These are phyloP conservation scores for Solanum chaucha DNA, from an alignment of 257 asterid species.

Conservation along the genomic window DNA sequence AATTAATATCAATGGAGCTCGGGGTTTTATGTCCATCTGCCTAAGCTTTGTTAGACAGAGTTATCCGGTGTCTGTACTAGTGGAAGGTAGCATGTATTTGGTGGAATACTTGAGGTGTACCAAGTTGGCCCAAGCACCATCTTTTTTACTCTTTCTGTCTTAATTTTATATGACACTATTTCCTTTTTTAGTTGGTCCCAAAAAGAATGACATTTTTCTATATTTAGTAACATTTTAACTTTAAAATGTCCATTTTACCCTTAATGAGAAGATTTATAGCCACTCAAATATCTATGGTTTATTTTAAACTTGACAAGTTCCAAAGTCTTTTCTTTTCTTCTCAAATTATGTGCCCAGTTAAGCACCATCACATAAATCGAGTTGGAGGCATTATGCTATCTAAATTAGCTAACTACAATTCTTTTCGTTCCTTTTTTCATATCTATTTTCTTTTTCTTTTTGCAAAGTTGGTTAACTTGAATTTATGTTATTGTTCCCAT, in stretches of 20 bases:
- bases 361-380: neutral
- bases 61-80: neutral
- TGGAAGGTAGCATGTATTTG: neutral
- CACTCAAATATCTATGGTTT: neutral
- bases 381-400: neutral
- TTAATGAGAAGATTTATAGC: neutral
- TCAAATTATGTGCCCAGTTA: neutral
- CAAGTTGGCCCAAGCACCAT: neutral
- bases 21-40: neutral
- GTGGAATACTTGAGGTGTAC: neutral
- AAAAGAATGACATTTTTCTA: neutral
- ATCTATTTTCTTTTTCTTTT: neutral
- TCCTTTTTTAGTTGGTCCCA: neutral
- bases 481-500: neutral
- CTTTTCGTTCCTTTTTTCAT: neutral
- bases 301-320: neutral
- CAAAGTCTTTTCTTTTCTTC: neutral
- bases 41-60: neutral
- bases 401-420: neutral
- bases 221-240: neutral
- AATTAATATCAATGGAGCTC: neutral
- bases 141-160: neutral
- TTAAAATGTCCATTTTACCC: neutral
- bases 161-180: neutral
- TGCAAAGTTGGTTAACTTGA: neutral